Conservation (phyloP, 805 yeast genomes). For the Limtongia smithiae region DNA sequence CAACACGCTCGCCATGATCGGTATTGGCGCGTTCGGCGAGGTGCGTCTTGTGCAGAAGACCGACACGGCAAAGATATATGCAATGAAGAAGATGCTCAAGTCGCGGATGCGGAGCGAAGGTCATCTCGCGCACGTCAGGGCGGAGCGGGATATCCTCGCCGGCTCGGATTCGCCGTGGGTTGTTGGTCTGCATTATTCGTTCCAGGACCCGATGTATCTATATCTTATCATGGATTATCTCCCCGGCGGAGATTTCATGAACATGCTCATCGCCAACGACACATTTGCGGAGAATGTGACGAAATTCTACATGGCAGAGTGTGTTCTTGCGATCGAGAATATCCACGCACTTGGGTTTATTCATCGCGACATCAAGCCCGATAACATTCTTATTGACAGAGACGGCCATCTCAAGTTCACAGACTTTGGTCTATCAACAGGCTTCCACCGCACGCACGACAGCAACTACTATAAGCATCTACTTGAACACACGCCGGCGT, state of each 20-base stretch:
- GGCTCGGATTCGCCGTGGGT: constrained; percentile 88
- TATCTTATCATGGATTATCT: constrained; percentile 77
- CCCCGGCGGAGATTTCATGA: constrained; percentile 88
- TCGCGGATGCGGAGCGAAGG: constrained; percentile 93
- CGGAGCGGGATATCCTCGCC: constrained; percentile 92
- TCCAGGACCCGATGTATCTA: constrained; percentile 71
- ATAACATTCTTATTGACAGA: constrained; percentile 83
- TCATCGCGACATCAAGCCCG: constrained; percentile 97
- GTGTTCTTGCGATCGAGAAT: constrained; percentile 91
- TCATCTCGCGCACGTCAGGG: constrained; percentile 91
- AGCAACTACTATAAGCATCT: constrained; percentile 79
- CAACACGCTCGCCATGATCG: constrained; percentile 81
- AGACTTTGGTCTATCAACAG: constrained; percentile 81
- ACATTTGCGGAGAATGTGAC: constrained; percentile 85
- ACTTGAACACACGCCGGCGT: constrained; percentile 51
- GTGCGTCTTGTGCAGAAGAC: constrained; percentile 89
- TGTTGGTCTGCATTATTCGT: constrained; percentile 74
- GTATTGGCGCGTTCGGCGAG: constrained; percentile 98
- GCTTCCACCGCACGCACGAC: constrained; percentile 93
- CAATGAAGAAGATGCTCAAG: constrained; percentile 88
- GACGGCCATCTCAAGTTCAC: constrained; percentile 64
- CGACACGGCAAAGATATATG: constrained; percentile 88
- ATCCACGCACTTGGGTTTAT: constrained; percentile 90
- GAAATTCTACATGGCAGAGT: constrained; percentile 91
- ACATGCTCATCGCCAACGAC: constrained; percentile 93